Base-by-base conservation (phyloP, 2,329 filamentous ascomycete genomes). In the Xylaria polymorpha region DNA sequence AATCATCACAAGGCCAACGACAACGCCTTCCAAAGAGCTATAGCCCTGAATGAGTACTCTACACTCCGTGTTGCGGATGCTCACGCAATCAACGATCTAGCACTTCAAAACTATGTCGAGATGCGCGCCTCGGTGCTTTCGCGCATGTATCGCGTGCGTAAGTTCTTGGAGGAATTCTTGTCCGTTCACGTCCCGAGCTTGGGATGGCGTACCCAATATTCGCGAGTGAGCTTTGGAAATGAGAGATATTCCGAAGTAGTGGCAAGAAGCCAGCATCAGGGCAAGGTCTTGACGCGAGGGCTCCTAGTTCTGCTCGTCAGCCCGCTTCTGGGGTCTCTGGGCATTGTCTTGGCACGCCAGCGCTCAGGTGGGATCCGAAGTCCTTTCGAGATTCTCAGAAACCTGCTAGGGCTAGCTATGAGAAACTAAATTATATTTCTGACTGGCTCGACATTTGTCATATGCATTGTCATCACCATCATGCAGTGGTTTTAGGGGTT, bases 141-240 rank as follows among this genome's bases (percentile, higher is more conserved):
- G 0, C 90, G 88, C 0, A 77, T 91, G 0, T 98, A 98, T 77
- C 87, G 91, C 41, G 79, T 96, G 10, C 89, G 96, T 65, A 99
- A 99, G 81, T 90, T 85, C 72, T 83, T 98, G 15, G 96, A 99
- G 78, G 96, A 99, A 82, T 88, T 87, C 41, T 83, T 98, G 61
- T 93, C 91, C 61, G 87, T 92, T 15, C 90, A 92, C 74, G 77
- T 97, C 1, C 96, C 96, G 0, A 83, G 86, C 32, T 81, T 94
- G 14, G 96, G 95, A 0, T 98, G 95, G 90, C 90, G 91, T 77
- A 99, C 96, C 1, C 94, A 97, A 81, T 99, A 99, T 78, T 90
- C 92, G 0, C 87, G 95, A 22, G 91, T 99, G 9, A 97, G 94
- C 74, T 99, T 99, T 79, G 93, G 93, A 68, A 98, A 97, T 76